Percentiles rank a stretch among this genome's conserved stretches.
Evolutionary conservation across 805 yeast genomes (phyloP).

Genomic region (Sugiyamaella lignohabitans): DNA sequence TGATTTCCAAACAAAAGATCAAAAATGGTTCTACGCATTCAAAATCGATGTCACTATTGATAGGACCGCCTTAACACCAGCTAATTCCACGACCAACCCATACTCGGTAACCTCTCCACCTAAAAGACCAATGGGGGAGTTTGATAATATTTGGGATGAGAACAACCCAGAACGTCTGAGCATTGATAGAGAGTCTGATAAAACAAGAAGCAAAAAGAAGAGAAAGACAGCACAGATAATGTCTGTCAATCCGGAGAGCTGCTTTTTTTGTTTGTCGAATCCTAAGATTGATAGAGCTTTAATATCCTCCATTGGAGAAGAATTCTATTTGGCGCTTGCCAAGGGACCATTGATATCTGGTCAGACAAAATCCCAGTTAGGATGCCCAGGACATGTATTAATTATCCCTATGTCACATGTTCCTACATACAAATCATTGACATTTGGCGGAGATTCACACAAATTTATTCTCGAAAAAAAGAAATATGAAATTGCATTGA

Average conservation of each 20-base stretch:
- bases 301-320: conserved; percentile 67
- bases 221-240: background rate
- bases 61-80: no score
- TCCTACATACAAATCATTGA: conserved; percentile 35
- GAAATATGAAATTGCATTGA: conserved; percentile 43
- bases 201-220: background rate
- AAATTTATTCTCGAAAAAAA: conserved; percentile 38
- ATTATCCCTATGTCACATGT: conserved; percentile 73
- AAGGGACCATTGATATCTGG: conserved; percentile 71
- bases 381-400: conserved; percentile 75
- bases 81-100: conserved; percentile 5
- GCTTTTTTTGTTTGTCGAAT: conserved; percentile 81
- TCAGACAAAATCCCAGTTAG: conserved; percentile 38
- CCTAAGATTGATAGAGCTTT: conserved; percentile 72
- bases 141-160: background rate
- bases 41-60: conserved; percentile 19
- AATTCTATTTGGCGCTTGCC: conserved; percentile 65
- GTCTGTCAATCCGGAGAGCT: conserved; percentile 42
- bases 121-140: background rate
- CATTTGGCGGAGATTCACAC: background rate
- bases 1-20: conserved; percentile 42
- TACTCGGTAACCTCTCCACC: background rate
- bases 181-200: no score
- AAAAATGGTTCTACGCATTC: conserved; percentile 75
- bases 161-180: no score